Evolutionary conservation across 139 green algal species (phyloP), one percentile per base, ranked within the genome.

Genomic region (Astrephomene gubernaculifera): DNA sequence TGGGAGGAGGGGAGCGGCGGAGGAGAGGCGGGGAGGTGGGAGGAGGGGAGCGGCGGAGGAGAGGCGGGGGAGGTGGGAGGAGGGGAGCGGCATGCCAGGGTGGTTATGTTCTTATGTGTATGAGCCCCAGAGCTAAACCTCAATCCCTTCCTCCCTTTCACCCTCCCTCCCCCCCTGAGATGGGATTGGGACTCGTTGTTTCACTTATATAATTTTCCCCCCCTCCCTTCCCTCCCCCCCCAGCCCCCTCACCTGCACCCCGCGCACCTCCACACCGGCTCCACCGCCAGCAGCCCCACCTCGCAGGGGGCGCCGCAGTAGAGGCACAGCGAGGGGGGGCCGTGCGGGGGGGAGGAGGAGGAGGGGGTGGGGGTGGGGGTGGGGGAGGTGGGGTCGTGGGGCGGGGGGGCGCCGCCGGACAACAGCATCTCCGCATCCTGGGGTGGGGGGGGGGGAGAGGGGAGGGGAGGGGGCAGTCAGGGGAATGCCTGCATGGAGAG

Each of bases 251-350:
- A 83, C 35, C 86, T 86, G 74, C 95, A 97, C 73, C 92, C 92
- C 4, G 87, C 81, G 89, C 95, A 97, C 45, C 78, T 71, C 95
- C 95, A 97, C 44, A 95, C 87, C 2, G 95, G 94, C 86, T 95
- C 90, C 31, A 89, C 79, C 17, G 90, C 80, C 78, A 94, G 92
- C 68, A 93, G 75, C 35, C 83, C 83, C 53, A 85, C 78, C 27
- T 90, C 90, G 25, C 89, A 91, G 7, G 91, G 89, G 33, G 89
- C 81, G 2, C 54, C 65, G 83, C 92, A 95, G 75, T 94, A 94
- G 7, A 94, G 33, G 73, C 91, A 95, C n/a, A 81, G 67, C 39
- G 73, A 74, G 64, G 74, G 10, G 6, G 65, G 64, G 25, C 69
- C 74, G 71, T 81, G 61, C 1, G 64, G 22, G 52, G 64, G 22